Percentiles rank a stretch among this genome's conserved stretches.
Conservation (phyloP, 805 yeast species). For the Ogataea populi-albae region DNA sequence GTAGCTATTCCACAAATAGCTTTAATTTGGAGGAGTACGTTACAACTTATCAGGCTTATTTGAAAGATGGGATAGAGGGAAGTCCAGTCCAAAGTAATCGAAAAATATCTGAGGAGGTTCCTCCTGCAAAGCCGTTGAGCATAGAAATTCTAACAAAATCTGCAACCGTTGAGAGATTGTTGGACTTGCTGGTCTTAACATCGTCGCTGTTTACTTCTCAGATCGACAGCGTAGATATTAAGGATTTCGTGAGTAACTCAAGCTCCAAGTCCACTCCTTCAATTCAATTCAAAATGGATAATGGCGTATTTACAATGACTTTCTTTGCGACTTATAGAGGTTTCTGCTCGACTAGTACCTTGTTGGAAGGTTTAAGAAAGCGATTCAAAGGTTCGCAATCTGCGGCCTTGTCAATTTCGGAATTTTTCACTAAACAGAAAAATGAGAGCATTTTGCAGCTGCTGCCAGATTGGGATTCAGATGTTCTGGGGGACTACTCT, state of each 20-base stretch:
- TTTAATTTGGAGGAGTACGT: conserved; percentile 33
- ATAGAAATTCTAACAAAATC: conserved; percentile 43
- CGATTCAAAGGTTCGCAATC: conserved; percentile 62
- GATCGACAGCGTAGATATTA: conserved; percentile 43
- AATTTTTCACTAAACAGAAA: conserved; percentile 11
- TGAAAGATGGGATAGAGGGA: conserved; percentile 17
- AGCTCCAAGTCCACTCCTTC: conserved; percentile 10
- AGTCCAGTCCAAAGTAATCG: not conserved
- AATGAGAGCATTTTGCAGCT: not conserved
- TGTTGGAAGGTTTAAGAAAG: conserved; percentile 50
- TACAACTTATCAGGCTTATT: conserved; percentile 21
- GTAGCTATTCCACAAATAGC: conserved; percentile 34
- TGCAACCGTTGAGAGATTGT: conserved; percentile 70
- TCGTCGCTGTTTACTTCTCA: conserved; percentile 52
- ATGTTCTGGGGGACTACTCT: conserved; percentile 33
- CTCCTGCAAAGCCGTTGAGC: conserved; percentile 5
- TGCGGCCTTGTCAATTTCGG: conserved; percentile 54
- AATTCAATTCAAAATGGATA: conserved; percentile 52
- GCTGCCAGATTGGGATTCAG: conserved; percentile 57
- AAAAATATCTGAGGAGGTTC: not conserved
- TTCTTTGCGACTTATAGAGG: conserved; percentile 69
- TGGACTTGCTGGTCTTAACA: conserved; percentile 77
- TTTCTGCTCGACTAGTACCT: conserved; percentile 54
- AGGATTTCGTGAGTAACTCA: conserved; percentile 29
- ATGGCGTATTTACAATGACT: conserved; percentile 60